phyloP scores from a whole-genome alignment of 2,329 filamentous ascomycete species.

The Verticillium tricorpus region DNA sequence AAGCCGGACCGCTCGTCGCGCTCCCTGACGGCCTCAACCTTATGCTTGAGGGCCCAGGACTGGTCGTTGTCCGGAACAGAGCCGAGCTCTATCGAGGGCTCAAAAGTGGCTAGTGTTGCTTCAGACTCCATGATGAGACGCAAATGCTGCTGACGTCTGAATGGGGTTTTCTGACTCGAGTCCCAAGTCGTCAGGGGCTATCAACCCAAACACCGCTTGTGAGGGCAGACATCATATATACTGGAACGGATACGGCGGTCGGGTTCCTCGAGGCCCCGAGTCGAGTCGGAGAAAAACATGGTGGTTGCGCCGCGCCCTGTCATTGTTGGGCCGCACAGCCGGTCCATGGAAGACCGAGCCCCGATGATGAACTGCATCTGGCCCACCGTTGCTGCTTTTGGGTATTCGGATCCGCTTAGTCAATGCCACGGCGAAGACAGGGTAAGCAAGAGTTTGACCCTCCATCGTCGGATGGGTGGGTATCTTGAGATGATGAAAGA shows the following conservation, averaged over 20 bases:
- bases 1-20: constrained; percentile 40
- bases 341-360: not conserved
- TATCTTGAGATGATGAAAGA: not conserved
- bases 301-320: not conserved
- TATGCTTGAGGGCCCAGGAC: constrained; percentile 42
- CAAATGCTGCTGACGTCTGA: not conserved
- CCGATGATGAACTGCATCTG: not conserved
- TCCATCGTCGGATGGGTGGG: not conserved
- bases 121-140: constrained; percentile 11
- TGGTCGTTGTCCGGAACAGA: constrained; percentile 15
- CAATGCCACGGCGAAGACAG: not conserved
- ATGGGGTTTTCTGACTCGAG: not conserved
- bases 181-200: not conserved
- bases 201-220: not conserved
- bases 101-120: constrained; percentile 8
- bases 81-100: constrained; percentile 8
- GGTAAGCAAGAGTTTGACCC: not conserved
- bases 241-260: not conserved
- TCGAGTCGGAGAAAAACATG: not conserved
- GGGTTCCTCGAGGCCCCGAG: not conserved
- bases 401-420: not conserved
- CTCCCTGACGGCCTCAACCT: constrained; percentile 37
- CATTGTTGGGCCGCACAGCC: not conserved
- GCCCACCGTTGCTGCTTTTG: not conserved
- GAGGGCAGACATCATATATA: not conserved